Evolutionary conservation across 768 basidiomycete species (phyloP).

Genomic region (Peribolospora baueri): DNA sequence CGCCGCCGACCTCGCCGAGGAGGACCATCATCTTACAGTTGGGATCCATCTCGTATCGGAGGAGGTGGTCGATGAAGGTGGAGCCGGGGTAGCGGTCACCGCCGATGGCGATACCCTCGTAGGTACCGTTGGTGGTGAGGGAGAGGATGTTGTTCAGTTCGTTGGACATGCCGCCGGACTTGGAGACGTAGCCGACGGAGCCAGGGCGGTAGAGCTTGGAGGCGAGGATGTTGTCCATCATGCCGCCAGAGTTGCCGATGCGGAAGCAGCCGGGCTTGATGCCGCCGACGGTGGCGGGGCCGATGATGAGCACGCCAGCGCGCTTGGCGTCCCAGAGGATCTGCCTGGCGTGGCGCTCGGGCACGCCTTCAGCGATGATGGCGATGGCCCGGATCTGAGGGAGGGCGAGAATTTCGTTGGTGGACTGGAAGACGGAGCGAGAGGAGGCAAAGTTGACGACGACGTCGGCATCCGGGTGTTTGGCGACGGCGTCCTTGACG

Average conservation of each 20-base stretch:
- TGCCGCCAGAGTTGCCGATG: constrained; percentile 97
- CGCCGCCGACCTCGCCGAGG: constrained; percentile 93
- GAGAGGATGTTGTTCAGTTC: constrained; percentile 99
- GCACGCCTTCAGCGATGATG: constrained; percentile 95
- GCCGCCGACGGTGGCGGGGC: constrained; percentile 94
- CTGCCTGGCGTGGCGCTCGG: constrained; percentile 88
- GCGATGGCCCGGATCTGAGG: constrained; percentile 50
- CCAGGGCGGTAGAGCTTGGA: constrained; percentile 96
- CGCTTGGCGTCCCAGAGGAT: constrained; percentile 67
- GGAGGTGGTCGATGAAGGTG: constrained; percentile 94
- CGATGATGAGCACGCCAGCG: constrained; percentile 74
- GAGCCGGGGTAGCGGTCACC: constrained; percentile 97
- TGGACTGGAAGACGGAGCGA: constrained; percentile 80
- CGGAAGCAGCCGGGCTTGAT: constrained; percentile 99
- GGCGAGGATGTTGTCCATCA: constrained; percentile 99
- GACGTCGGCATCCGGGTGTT: constrained; percentile 90
- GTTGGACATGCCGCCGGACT: constrained; percentile 99
- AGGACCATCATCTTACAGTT: constrained; percentile 98
- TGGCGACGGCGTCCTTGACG: constrained; percentile 67
- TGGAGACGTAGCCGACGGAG: constrained; percentile 95
- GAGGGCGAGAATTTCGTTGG: constrained; percentile 65
- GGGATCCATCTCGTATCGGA: constrained; percentile 89
- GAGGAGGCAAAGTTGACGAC: constrained; percentile 95
- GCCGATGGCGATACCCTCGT: constrained; percentile 99
- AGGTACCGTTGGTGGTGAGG: constrained; percentile 82